Conservation (phyloP, 495 filamentous ascomycete genomes). For the Penicillium soppii region DNA sequence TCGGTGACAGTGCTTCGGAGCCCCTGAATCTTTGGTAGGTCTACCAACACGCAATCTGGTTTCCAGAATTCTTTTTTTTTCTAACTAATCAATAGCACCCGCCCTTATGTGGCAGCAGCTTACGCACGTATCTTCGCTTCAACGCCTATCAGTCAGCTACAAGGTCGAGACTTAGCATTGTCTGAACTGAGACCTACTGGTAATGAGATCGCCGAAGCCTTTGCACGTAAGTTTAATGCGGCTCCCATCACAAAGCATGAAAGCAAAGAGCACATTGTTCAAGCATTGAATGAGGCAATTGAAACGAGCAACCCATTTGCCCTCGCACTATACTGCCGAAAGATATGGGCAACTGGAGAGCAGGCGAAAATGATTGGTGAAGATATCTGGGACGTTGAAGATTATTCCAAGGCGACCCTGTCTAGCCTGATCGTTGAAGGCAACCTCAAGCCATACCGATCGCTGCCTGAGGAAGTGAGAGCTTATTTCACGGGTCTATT, state of each 20-base stretch:
- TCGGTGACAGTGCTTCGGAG: constrained; percentile 11
- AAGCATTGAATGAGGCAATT: constrained; percentile 5
- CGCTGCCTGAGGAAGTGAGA: neutral
- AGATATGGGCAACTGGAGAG: constrained; percentile 19
- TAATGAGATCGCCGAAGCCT: constrained; percentile 8
- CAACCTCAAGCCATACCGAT: neutral
- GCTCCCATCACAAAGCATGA: constrained; percentile 6
- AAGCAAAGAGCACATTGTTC: constrained; percentile 10
- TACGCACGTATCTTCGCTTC: constrained; percentile 18
- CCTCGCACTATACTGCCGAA: constrained; percentile 14
- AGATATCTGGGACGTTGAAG: neutral
- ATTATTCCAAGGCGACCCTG: neutral
- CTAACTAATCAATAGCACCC: constrained; percentile 10
- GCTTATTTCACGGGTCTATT: neutral
- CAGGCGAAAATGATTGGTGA: constrained; percentile 1
- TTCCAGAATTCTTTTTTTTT: constrained; percentile 1
- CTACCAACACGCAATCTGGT: neutral
- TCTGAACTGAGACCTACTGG: constrained; percentile 18
- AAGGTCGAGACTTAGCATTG: constrained; percentile 11
- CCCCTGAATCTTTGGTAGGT: constrained; percentile 11
- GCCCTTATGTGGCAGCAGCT: constrained; percentile 17
- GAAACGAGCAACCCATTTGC: neutral
- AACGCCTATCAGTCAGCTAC: constrained; percentile 10
- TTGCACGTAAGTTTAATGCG: constrained; percentile 6
- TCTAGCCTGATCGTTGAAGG: neutral